Conservation (phyloP, 2,329 filamentous ascomycete species). For the Colletotrichum sp. region DNA sequence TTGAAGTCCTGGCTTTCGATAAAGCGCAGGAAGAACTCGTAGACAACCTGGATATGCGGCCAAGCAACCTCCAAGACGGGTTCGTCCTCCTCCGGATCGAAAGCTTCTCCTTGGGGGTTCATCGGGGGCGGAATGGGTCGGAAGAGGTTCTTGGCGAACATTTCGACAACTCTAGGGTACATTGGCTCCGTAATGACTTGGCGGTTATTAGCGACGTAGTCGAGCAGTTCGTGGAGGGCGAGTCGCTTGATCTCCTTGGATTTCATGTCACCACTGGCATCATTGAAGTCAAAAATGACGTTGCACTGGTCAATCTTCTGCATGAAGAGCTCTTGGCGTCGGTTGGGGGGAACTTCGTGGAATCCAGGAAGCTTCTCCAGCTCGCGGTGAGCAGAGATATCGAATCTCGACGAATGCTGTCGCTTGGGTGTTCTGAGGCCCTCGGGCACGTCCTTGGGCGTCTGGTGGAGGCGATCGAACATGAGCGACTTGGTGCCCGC, state of each 20-base stretch:
- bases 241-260: conserved; percentile 99
- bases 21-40: conserved; percentile 98
- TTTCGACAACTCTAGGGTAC: conserved; percentile 98
- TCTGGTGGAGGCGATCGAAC: conserved; percentile 88
- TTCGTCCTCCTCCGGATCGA: conserved; percentile 98
- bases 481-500: conserved; percentile 87
- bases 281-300: conserved; percentile 99
- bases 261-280: conserved; percentile 98
- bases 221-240: conserved; percentile 92
- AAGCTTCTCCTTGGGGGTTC: conserved; percentile 97
- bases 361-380: conserved; percentile 97
- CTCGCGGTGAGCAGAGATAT: conserved; percentile 96
- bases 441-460: conserved; percentile 95
- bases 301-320: conserved; percentile 99
- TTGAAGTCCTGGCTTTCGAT: conserved; percentile 99
- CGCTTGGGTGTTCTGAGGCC: conserved; percentile 94
- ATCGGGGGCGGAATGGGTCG: conserved; percentile 95
- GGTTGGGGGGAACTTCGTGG: conserved; percentile 94
- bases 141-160: conserved; percentile 99
- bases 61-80: conserved; percentile 97
- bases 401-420: conserved; percentile 96
- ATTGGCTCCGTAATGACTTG: conserved; percentile 99
- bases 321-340: conserved; percentile 97
- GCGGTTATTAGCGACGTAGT: conserved; percentile 98
- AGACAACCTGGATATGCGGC: conserved; percentile 99